A percentile compares a stretch with the other conserved stretches of the same genome.
phyloP scores from a whole-genome alignment of 2,329 filamentous ascomycete species.

The Pyrenochaeta sp. region DNA sequence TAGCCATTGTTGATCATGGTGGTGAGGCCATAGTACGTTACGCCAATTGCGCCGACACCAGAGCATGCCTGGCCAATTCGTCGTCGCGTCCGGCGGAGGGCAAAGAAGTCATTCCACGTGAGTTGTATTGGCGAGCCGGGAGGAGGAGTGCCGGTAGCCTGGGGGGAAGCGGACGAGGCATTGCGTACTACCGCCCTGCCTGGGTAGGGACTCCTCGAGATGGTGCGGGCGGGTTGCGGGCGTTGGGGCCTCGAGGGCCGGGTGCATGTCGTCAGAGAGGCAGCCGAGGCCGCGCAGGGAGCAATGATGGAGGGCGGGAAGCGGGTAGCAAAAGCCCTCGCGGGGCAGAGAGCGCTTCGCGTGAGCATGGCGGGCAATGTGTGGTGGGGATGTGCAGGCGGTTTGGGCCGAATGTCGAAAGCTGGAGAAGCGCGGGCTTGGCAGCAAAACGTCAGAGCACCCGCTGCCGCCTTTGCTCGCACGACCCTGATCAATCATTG shows the following conservation, averaged over 20 bases:
- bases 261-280: constrained; percentile 39
- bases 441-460: too few species aligned
- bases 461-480: too few species aligned
- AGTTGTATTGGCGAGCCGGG: constrained; percentile 39
- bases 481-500: too few species aligned
- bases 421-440: too few species aligned
- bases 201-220: constrained; percentile 11
- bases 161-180: constrained; percentile 32
- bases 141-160: constrained; percentile 21
- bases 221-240: constrained; percentile 18
- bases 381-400: too few species aligned
- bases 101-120: constrained; percentile 90
- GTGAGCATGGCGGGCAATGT: constrained; percentile 43
- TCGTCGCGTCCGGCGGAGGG: constrained; percentile 83
- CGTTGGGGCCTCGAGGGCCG: constrained; percentile 30
- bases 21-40: constrained; percentile 69
- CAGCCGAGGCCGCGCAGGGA: constrained; percentile 27
- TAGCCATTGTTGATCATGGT: constrained; percentile 74
- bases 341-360: constrained; percentile 40
- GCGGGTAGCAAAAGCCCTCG: constrained; percentile 37
- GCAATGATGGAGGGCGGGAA: constrained; percentile 36
- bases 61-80: constrained; percentile 84
- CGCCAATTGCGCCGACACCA: constrained; percentile 67
- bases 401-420: too few species aligned
- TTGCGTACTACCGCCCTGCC: constrained; percentile 22